Evolutionary conservation across 2,329 filamentous ascomycete species (phyloP).

Genomic region (Dichotomopilus funicola): DNA sequence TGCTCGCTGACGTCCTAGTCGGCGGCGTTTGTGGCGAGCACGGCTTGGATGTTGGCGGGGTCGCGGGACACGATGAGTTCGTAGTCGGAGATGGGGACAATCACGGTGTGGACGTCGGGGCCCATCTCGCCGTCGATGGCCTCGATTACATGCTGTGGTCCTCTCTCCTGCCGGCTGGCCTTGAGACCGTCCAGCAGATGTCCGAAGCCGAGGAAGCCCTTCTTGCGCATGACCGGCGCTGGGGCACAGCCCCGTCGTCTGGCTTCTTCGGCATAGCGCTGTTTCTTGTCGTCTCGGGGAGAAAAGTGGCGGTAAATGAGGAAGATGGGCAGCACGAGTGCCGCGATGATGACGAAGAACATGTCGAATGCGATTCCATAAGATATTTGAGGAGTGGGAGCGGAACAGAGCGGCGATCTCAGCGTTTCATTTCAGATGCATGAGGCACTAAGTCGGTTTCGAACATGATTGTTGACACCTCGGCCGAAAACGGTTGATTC

Average conservation of each 20-base stretch:
- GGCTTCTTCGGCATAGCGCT: not conserved
- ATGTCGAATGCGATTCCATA: not conserved
- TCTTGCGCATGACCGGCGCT: slow-evolving; percentile 12
- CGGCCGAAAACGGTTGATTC: too few relatives aligned
- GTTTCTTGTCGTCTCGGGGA: not conserved
- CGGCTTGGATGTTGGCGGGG: slow-evolving; percentile 28
- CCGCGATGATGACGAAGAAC: not conserved
- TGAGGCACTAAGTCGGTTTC: too few relatives aligned
- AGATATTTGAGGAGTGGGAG: not conserved
- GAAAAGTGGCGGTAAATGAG: not conserved
- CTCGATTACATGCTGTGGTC: slow-evolving; percentile 18
- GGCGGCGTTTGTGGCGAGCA: slow-evolving; percentile 25
- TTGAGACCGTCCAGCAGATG: slow-evolving; percentile 13
- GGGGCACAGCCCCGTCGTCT: slow-evolving; percentile 8
- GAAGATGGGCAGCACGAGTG: not conserved
- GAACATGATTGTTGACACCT: too few relatives aligned
- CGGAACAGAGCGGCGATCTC: too few relatives aligned
- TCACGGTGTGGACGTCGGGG: slow-evolving; percentile 27
- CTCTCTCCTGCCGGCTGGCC: slow-evolving; percentile 12
- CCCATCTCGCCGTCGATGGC: slow-evolving; percentile 18
- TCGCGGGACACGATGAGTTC: slow-evolving; percentile 33
- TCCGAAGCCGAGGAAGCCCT: slow-evolving; percentile 18
- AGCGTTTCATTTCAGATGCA: too few relatives aligned
- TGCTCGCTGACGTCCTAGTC: slow-evolving; percentile 32
- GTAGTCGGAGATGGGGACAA: slow-evolving; percentile 33